phyloP scores from a whole-genome alignment of 768 basidiomycete species.

The Cystobasidium tubakii region DNA sequence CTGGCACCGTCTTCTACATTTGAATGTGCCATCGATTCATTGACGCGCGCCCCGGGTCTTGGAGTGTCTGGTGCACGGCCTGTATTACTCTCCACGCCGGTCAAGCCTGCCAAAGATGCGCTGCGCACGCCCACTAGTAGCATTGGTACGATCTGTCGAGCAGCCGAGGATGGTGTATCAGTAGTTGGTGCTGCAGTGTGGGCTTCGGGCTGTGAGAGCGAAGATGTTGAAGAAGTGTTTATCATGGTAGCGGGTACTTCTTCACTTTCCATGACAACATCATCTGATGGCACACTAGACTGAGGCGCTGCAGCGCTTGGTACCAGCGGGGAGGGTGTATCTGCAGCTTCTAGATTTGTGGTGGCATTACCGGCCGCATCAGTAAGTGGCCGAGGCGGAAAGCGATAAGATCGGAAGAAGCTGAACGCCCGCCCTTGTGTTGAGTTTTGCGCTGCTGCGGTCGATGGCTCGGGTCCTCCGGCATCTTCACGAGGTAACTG shows the following conservation, averaged over 20 bases:
- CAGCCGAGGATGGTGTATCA: not conserved
- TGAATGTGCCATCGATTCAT: not conserved
- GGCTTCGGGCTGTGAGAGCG: not conserved
- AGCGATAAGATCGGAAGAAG: slow-evolving; percentile 38
- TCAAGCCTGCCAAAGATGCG: not conserved
- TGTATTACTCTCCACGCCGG: not conserved
- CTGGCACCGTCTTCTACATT: not conserved
- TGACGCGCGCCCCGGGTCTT: not conserved
- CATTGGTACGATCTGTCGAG: slow-evolving; percentile 24
- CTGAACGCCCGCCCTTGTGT: slow-evolving; percentile 15
- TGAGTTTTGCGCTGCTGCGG: not conserved
- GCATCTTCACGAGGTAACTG: not conserved
- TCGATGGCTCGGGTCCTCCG: not conserved
- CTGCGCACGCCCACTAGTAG: slow-evolving; percentile 34
- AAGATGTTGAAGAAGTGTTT: not conserved
- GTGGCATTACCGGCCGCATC: not conserved
- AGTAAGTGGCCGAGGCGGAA: slow-evolving; percentile 15
- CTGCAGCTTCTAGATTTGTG: not conserved
- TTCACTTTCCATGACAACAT: not conserved
- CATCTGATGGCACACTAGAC: not conserved
- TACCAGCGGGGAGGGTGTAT: not conserved
- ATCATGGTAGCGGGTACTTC: not conserved
- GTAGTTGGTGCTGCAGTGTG: not conserved
- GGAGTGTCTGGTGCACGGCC: not conserved
- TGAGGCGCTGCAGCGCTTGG: not conserved